Percentiles rank a stretch among this genome's conserved stretches.
phyloP scores from a whole-genome alignment of 2,329 filamentous ascomycete genomes.

The Capronia epimyces region DNA sequence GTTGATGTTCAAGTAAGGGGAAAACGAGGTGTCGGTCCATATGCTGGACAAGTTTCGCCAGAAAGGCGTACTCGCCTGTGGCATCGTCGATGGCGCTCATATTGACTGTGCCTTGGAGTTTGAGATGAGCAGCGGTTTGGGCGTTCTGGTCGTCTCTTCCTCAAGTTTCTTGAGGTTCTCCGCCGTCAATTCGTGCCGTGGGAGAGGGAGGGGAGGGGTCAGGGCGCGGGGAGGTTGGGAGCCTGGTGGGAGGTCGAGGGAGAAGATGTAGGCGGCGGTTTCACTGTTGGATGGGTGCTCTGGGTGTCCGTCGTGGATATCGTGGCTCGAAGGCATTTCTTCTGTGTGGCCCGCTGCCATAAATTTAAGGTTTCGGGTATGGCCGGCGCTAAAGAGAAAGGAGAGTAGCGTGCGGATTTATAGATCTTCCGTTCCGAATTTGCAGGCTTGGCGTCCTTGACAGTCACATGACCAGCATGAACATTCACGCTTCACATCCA shows the following conservation, averaged over 20 bases:
- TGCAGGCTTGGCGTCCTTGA: neutral
- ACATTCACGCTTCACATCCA: neutral
- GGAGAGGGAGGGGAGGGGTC: slow-evolving; percentile 1
- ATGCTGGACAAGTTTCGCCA: slow-evolving; percentile 82
- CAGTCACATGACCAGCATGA: neutral
- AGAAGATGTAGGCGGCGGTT: slow-evolving; percentile 11
- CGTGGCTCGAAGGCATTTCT: slow-evolving; percentile 3
- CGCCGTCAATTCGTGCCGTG: neutral
- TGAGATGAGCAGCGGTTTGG: neutral
- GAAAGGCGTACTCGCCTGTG: slow-evolving; percentile 66
- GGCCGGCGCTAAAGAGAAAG: neutral
- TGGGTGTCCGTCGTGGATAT: slow-evolving; percentile 8
- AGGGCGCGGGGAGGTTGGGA: neutral
- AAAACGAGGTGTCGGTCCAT: slow-evolving; percentile 96
- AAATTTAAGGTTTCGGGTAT: slow-evolving; percentile 2
- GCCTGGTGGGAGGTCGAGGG: slow-evolving; percentile 3
- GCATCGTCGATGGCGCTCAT: slow-evolving; percentile 40
- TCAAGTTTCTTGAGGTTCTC: slow-evolving; percentile 1
- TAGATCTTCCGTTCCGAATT: neutral
- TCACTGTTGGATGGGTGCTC: slow-evolving; percentile 8
- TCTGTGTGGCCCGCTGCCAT: neutral
- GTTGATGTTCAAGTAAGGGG: slow-evolving; percentile 87
- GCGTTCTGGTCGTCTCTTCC: neutral
- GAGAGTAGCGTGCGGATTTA: neutral
- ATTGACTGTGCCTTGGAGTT: slow-evolving; percentile 4